These are phyloP conservation scores for Furcasterigmium sp. DNA, from an alignment of 2,329 filamentous ascomycete genomes.

Conservation along the genomic window DNA sequence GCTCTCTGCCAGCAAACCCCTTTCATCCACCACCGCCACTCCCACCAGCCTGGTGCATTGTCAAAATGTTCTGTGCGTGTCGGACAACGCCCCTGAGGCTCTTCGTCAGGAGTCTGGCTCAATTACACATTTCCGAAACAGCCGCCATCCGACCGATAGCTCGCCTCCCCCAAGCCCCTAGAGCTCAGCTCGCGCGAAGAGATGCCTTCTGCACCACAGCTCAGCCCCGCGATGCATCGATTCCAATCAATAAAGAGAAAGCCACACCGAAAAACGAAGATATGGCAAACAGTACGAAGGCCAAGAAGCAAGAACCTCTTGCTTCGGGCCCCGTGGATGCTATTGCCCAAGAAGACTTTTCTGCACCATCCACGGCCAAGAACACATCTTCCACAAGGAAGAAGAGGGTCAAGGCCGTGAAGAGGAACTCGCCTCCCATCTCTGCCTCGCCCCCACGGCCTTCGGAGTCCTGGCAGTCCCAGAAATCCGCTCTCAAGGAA, in stretches of 20 bases:
- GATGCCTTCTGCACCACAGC: not conserved
- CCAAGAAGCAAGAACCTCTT: too few species aligned
- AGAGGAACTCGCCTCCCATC: not conserved
- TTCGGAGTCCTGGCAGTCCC: conserved; percentile 61
- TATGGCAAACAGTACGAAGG: too few species aligned
- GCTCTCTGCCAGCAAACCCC: not conserved
- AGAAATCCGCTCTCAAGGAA: conserved; percentile 67
- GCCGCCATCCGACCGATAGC: not conserved
- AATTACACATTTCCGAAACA: conserved; percentile 26
- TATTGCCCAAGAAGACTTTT: too few species aligned
- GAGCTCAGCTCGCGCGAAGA: not conserved
- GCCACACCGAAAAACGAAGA: too few species aligned
- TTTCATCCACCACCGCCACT: not conserved
- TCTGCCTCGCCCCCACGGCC: not conserved
- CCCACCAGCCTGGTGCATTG: not conserved
- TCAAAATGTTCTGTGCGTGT: conserved; percentile 43
- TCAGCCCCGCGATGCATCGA: not conserved
- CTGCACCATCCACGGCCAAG: too few species aligned
- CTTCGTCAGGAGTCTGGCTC: conserved; percentile 41
- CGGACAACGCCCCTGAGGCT: conserved; percentile 36
- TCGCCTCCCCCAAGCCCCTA: not conserved
- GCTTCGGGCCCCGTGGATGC: too few species aligned
- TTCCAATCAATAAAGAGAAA: too few species aligned
- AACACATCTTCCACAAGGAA: conserved; percentile 20
- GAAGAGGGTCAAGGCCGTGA: not conserved